Evolutionary conservation across 2,329 filamentous ascomycete species (phyloP), one percentile per base, ranked within the genome.

Genomic region (Hypoxylon sp.): DNA sequence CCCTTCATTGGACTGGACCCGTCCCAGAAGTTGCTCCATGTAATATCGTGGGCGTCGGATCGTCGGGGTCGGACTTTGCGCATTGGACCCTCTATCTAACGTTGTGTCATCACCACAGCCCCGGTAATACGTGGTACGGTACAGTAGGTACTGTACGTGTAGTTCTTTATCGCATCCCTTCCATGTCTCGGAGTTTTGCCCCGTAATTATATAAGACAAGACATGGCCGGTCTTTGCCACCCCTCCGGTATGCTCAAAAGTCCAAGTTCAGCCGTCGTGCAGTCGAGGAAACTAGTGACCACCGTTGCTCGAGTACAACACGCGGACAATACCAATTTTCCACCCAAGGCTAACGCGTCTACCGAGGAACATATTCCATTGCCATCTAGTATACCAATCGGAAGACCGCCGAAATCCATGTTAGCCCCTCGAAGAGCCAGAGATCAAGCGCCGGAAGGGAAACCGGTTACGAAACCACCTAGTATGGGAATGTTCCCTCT

Each of bases 401-500:
- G 55, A 33, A 74, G 76, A 63, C 65, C 75, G 31, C 85, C 85
- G 72, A 82, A 84, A 73, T 80, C 82, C 26, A 79, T 83, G 68
- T 77, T 85, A 53, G 83, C 85, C 35, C 83, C 84, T 29, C 82
- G 85, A 74, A 79, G 83, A 67, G 79, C 78, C 37, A 81, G 80
- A 63, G 78, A 81, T 65, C 76, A 78, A 58, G 77, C 65, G 22
- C 69, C 68, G 48, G 61, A 73, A 51, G 67, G 70, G 17, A 72
- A 78, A 69, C 44, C 79, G 5, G 65, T 63, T n/a, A 58, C 68
- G 14, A 68, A 76, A 77, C 66, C 72, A 78, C 59, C 78, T 74
- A 59, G 76, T 78, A 77, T 80, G 39, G 76, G 76, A 1, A 90
- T 87, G 80, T 98, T 99, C 73, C 94, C 96, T 1, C 82, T 98